Evolutionary conservation across 2,329 filamentous ascomycete species (phyloP).

Genomic region (Colletotrichum musae): DNA sequence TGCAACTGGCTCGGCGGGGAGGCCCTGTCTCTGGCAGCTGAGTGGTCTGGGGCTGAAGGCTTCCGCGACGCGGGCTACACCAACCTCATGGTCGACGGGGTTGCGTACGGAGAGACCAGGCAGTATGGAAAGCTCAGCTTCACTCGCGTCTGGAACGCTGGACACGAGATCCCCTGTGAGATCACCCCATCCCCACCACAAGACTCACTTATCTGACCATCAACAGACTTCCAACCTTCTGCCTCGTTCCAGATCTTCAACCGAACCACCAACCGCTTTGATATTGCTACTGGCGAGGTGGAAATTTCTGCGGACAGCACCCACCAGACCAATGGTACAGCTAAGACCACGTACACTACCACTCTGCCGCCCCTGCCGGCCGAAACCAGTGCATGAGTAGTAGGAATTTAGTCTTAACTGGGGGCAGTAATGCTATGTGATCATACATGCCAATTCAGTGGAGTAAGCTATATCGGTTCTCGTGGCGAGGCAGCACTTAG

Average conservation of each 20-base stretch:
- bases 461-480: no score
- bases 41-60: conserved; percentile 69
- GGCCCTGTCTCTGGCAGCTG: conserved; percentile 65
- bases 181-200: no score
- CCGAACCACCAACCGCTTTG: conserved; percentile 62
- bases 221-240: conserved; percentile 59
- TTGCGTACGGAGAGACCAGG: conserved; percentile 74
- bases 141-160: conserved; percentile 68
- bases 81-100: conserved; percentile 71
- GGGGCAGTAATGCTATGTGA: no score
- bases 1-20: conserved; percentile 68
- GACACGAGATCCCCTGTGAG: conserved; percentile 53
- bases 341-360: conserved; percentile 14
- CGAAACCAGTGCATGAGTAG: neutral
- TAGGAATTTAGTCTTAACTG: neutral
- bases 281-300: conserved; percentile 61
- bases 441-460: no score
- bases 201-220: conserved; percentile 35
- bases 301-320: conserved; percentile 3
- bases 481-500: no score
- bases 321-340: conserved; percentile 21
- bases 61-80: conserved; percentile 77
- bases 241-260: conserved; percentile 63
- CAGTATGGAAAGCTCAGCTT: conserved; percentile 77
- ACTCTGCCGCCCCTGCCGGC: conserved; percentile 9